phyloP scores from a whole-genome alignment of 345 rosid species.

The Populus deltoides region DNA sequence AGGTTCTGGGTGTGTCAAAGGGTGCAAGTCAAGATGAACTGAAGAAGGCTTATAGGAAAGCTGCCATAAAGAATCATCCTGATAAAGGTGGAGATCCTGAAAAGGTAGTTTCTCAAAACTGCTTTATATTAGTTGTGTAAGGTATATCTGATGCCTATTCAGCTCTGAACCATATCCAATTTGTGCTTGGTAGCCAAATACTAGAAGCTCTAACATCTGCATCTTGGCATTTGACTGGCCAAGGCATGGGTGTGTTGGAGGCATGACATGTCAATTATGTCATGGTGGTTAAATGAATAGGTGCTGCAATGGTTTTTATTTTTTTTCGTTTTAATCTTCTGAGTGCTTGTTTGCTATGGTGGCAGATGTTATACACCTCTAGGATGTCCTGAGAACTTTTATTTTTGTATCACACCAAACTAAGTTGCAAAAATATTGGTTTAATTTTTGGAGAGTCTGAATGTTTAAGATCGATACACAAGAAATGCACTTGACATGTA shows the following conservation, averaged over 20 bases:
- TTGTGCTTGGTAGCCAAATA: neutral
- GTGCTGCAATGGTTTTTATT: neutral
- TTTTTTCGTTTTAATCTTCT: neutral
- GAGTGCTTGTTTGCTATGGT: neutral
- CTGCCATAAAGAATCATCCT: slow-evolving; percentile 64
- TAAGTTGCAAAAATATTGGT: neutral
- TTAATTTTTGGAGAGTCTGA: neutral
- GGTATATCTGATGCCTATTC: neutral
- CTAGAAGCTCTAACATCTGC: neutral
- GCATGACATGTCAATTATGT: neutral
- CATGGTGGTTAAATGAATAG: neutral
- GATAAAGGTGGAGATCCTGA: slow-evolving; percentile 71
- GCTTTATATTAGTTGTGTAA: neutral
- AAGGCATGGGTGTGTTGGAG: neutral
- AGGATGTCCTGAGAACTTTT: neutral
- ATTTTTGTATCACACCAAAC: neutral
- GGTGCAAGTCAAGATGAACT: slow-evolving; percentile 49
- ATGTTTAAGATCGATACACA: neutral
- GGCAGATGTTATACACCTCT: neutral
- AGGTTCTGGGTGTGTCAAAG: slow-evolving; percentile 48
- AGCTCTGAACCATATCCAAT: neutral
- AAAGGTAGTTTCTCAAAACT: slow-evolving; percentile 32
- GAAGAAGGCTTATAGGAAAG: slow-evolving; percentile 58
- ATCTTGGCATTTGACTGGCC: neutral
- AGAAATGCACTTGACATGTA: neutral